phyloP scores from a whole-genome alignment of 2,329 filamentous ascomycete species.

The Cephalotrichum gorgonifer region DNA sequence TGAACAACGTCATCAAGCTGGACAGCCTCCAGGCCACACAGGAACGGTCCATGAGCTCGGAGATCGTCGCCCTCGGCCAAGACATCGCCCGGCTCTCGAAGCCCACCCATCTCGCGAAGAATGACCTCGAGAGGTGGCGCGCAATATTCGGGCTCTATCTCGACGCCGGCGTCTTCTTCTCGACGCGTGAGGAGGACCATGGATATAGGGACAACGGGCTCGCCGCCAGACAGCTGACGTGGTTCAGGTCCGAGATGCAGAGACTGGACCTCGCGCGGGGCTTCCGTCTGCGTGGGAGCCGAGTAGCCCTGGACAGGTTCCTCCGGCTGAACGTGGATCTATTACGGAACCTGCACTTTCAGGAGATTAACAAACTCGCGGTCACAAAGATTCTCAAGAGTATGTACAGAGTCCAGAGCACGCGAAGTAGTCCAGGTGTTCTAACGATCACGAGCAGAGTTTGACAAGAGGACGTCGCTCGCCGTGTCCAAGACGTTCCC shows the following conservation, averaged over 20 bases:
- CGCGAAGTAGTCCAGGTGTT: not conserved
- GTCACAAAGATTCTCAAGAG: constrained; percentile 80
- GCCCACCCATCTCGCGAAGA: constrained; percentile 50
- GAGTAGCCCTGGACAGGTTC: constrained; percentile 56
- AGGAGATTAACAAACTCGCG: constrained; percentile 71
- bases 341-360: constrained; percentile 73
- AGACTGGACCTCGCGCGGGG: constrained; percentile 45
- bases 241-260: constrained; percentile 61
- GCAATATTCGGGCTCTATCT: constrained; percentile 74
- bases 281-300: constrained; percentile 59
- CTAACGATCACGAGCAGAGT: constrained; percentile 40
- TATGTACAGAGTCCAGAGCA: constrained; percentile 23
- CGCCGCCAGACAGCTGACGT: constrained; percentile 57
- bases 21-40: constrained; percentile 59
- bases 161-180: constrained; percentile 74
- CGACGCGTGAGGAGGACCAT: constrained; percentile 60
- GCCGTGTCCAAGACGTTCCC: constrained; percentile 56
- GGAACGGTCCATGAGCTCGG: constrained; percentile 47
- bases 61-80: constrained; percentile 55
- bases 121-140: constrained; percentile 66
- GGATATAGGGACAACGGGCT: constrained; percentile 55
- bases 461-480: constrained; percentile 75
- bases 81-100: constrained; percentile 55
- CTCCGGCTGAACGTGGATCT: constrained; percentile 62
- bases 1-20: constrained; percentile 59